A percentile compares a stretch with the other conserved stretches of the same genome.
Conservation (phyloP, 306 rosid species). For the Castanospermum australe region DNA sequence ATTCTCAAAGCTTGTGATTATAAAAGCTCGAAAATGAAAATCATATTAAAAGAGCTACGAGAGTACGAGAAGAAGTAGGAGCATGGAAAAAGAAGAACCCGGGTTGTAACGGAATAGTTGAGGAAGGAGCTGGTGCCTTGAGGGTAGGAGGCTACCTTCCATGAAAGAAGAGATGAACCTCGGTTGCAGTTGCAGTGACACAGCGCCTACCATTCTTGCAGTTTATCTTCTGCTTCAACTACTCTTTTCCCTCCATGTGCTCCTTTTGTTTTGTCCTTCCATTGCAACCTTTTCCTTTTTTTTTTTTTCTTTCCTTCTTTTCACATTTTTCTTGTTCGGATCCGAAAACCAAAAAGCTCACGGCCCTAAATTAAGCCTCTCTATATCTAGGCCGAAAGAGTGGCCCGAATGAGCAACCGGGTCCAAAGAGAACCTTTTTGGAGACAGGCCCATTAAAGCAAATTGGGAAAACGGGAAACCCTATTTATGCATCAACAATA, state of each 20-base stretch:
- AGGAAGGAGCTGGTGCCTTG: slow-evolving; percentile 50
- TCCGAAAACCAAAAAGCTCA: not conserved
- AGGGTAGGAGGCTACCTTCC: slow-evolving; percentile 43
- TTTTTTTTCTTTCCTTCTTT: not conserved
- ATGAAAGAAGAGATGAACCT: slow-evolving; percentile 44
- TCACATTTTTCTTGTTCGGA: not conserved
- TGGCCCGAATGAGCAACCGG: not conserved
- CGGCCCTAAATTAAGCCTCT: not conserved
- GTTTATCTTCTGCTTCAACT: no score
- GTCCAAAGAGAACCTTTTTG: not conserved
- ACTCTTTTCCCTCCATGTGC: not conserved
- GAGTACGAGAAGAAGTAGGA: not conserved
- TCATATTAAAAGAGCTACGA: not conserved
- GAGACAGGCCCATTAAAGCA: not conserved
- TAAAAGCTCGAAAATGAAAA: not conserved
- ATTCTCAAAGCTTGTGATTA: not conserved
- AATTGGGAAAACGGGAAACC: not conserved
- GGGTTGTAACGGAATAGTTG: slow-evolving; percentile 47
- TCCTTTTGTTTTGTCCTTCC: no score
- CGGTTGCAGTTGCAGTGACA: slow-evolving; percentile 46
- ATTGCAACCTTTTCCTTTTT: no score
- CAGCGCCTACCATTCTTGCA: slow-evolving; percentile 29
- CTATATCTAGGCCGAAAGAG: not conserved
- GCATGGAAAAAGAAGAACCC: slow-evolving; percentile 34
- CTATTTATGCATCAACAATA: no score